Base-by-base conservation (phyloP, 495 filamentous ascomycete genomes). In the Podospora anserina region DNA sequence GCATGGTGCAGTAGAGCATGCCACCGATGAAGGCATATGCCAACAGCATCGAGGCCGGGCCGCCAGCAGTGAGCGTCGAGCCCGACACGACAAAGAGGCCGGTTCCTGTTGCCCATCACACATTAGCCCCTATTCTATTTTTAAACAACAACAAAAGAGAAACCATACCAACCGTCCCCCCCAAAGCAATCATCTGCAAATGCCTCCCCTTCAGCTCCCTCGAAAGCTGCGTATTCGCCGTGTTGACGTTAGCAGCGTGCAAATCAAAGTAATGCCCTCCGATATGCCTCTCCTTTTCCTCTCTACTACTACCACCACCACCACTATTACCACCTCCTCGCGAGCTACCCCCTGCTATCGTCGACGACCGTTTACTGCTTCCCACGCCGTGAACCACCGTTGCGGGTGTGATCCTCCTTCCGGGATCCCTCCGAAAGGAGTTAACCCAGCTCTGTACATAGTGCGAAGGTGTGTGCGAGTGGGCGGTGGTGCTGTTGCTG, bases 141-240 rank as follows among this genome's bases (percentile, higher is more conserved):
- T 23, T 23, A 23, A 0, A 23, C 23, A 23, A 23, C 23, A 23
- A 23, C 19, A n/a, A 58, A 61, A 11, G 58, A 9, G 20, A 62
- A 16, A 26, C 65, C 82, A 61, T 87, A 89, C 94, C 94, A 70
- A 99, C 97, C 1, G 91, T 94, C 49, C 95, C 95, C 69, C 93
- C 93, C 71, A 97, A 96, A 6, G 94, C 94, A 82, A 97, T 97
- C 93, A 97, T 97, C 83, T 97, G 93, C 70, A 97, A 76, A 82
- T 97, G 94, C 55, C 93, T 85, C 18, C 90, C 88, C 78, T 96
- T 95, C 63, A 97, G 77, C 71, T 85, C 85, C 67, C 95, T 82
- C 62, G 90, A 86, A 32, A 99, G 83, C 18, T 89, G 89, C 20
- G 92, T 91, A 62, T 87, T 83, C 0, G 94, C 93, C 0, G 94